Evolutionary conservation across 1,284 basidiomycete genomes (phyloP), one percentile per base, ranked within the genome.

Genomic region (Anthracocystis walkeri): DNA sequence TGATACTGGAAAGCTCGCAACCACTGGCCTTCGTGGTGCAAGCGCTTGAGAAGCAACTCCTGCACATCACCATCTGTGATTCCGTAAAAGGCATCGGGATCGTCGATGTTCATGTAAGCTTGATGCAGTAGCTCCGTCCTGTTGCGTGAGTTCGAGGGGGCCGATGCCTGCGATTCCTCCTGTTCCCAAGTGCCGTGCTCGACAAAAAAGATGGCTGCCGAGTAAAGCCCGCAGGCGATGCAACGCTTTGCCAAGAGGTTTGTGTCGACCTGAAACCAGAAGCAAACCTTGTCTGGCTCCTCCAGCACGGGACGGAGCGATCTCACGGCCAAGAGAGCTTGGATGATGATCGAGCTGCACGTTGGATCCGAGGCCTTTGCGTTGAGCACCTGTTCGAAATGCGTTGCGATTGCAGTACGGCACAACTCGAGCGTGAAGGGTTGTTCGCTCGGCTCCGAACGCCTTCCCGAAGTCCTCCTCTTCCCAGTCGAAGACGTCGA

Each of bases 81-180:
- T 2, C 94, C 94, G 85, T 99, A 99, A 84, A 99, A 99, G 1
- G 96, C 94, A 80, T 99, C 96, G 0, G 95, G 95, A 81, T 99
- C 96, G 81, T 97, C 94, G 64, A 99, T 94, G 81, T 94, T 93
- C 70, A 90, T 91, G 84, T 97, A 99, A 56, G 98, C 94, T 58
- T 92, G 90, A 86, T 95, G 97, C 49, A 98, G 87, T 86, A 83
- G 92, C 20, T 68, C 35, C 25, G 71, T 62, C 55, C 67, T 50
- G 49, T 18, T 38, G 16, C 62, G 56, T 12, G 42, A 40, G 8
- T 49, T 33, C 1, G 51, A 31, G 8, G 40, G 21, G 6, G 21
- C 42, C 12, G 60, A 29, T 41, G 58, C 46, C 40, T 70, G 42
- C 20, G 74, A 67, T 67, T 81, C 75, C 69, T 78, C 60, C 69